These are phyloP conservation scores for Gaillardinia entomophila DNA, from an alignment of 805 yeast species.

Conservation along the genomic window DNA sequence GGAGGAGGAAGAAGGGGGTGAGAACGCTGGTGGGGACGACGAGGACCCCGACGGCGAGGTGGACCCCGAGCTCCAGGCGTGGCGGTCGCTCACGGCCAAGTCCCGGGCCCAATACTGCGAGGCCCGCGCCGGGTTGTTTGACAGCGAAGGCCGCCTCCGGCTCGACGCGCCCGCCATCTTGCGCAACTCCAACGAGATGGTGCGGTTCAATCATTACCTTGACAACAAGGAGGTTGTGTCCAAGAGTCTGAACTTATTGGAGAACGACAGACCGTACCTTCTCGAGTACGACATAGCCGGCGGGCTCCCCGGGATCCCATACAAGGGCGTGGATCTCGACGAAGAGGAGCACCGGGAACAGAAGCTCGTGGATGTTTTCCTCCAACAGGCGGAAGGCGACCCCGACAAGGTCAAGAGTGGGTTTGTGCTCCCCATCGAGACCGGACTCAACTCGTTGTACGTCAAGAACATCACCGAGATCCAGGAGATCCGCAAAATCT, in stretches of 20 bases:
- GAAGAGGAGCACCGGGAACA: conserved; percentile 36
- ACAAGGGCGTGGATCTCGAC: conserved; percentile 43
- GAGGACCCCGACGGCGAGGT: conserved; percentile 55
- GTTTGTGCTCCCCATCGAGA: conserved; percentile 30
- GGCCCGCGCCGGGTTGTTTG: conserved; percentile 61
- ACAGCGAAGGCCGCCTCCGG: conserved; percentile 50
- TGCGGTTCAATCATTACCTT: conserved; percentile 45
- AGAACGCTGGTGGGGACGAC: conserved; percentile 20
- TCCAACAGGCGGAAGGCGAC: conserved; percentile 21
- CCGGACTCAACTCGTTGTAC: conserved; percentile 58
- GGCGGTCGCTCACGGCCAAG: conserved; percentile 81
- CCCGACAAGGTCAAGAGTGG: conserved; percentile 18
- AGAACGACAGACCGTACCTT: conserved; percentile 57
- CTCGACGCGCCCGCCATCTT: conserved; percentile 64
- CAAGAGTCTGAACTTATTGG: conserved; percentile 41
- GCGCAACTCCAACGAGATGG: conserved; percentile 65
- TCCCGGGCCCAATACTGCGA: conserved; percentile 71
- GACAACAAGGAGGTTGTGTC: conserved; percentile 33
- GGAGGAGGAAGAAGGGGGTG: conserved; percentile 34
- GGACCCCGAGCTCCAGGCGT: conserved; percentile 72
- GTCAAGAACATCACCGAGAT: conserved; percentile 67
- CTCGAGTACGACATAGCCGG: conserved; percentile 83
- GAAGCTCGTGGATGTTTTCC: conserved; percentile 26
- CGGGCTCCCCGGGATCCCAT: conserved; percentile 64
- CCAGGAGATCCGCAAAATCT: conserved; percentile 82